Evolutionary conservation across 345 rosid genomes (phyloP), one percentile per base, ranked within the genome.

Genomic region (Microthlaspi erraticum): DNA sequence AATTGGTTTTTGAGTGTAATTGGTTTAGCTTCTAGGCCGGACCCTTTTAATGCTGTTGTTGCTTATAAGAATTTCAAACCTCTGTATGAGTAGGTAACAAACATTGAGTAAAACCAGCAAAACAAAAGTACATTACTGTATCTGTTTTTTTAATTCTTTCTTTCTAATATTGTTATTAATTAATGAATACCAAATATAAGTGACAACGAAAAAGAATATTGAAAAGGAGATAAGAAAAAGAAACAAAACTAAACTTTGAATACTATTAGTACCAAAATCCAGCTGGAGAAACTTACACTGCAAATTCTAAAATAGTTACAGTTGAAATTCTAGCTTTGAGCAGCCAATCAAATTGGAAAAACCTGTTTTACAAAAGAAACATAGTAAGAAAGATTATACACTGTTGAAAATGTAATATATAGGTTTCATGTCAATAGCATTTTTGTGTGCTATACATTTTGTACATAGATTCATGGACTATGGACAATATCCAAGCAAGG

Each of bases 31-130:
- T 80, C 94, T 11, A 82, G 86, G 57, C 78, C 87, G 11, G 91
- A 93, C 61, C 96, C 98, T 75, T 91, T 93, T 75, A 86, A 85
- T 78, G 97, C 96, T 4, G 87, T 91, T 3, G 76, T 93, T 57
- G 89, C 97, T 73, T 83, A 88, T 77, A 93, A 85, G 81, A 93
- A 89, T 79, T 86, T 92, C 80, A 89, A 86, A 63, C 91, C 92
- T 64, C 49, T 83, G 33, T 75, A 84, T 64, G 90, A 88, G 38
- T 74, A 51, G 34, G 9, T 10, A 18, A 5, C 1, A 13, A 41
- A 11, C 3, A 26, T 3, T 26, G 26, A 1, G 26, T 23, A 23
- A 23, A 23, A 23, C 26, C 26, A 23, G 26, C 3, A 23, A 26
- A 26, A 26, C n/a, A n/a, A n/a, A 5, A 5, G 29, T 26, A 26